Base-by-base conservation (phyloP, 768 basidiomycete genomes). In the Phylloporus rhodoxanthus region DNA sequence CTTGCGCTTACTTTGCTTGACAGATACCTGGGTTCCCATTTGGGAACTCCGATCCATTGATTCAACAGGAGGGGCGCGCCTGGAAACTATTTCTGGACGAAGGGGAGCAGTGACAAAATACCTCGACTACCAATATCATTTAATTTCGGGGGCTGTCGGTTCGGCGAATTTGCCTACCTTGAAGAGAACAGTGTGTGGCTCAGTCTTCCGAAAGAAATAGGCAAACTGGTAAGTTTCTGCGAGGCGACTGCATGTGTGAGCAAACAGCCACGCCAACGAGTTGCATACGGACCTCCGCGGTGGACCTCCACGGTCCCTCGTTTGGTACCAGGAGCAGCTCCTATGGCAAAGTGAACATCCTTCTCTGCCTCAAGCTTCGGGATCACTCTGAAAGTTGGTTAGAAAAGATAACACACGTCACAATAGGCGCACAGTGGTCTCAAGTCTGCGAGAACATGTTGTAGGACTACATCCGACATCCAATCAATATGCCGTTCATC, bases 141-240 rank as follows among this genome's bases (percentile, higher is more conserved):
- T n/a, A 38, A 15, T 39, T 42, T 40, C 2, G 2, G 26, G 33
- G 19, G 33, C 5, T 29, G 10, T 8, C 6, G 21, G 14, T 0
- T 25, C 2, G n/a, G 17, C 15, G 25, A 0, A 6, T 20, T 32
- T 53, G 54, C 68, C n/a, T 43, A 87, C 92, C 76, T 95, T 95
- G 57, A 89, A 71, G 8, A 92, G 71, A 2, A 93, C 75, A 0
- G 87, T 82, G 65, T 94, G 89, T 9, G 86, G 78, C 45, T 91
- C 90, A 2, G 81, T 83, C 67, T 83, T 84, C 20, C 90, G 80
- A 56, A 94, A 73, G 69, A 93, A 95, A 64, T 91, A 95, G 42
- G 87, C 91, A 64, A 91, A 92, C 56, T 95, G 92, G 61, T 94
- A 95, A 0, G 77, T 78, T 52, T 87, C 92, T 94, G 63, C 17